Conservation (phyloP, 2,329 filamentous ascomycete species). For the Hymenoscyphus scutula region DNA sequence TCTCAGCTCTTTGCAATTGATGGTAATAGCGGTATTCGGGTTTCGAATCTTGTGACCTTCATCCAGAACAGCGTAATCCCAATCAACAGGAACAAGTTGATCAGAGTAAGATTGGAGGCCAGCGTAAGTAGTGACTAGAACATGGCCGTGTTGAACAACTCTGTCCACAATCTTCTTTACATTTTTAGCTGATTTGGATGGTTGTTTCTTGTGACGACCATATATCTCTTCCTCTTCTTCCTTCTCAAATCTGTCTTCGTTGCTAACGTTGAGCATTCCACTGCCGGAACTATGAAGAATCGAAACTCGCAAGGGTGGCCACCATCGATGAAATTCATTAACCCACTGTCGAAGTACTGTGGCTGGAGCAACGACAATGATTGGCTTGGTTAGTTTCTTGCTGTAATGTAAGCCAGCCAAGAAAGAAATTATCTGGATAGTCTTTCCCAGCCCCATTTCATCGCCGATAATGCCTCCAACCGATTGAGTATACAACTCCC, state of each 20-base stretch:
- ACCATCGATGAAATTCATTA: slow-evolving; percentile 97
- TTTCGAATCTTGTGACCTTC: slow-evolving; percentile 99
- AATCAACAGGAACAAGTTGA: slow-evolving; percentile 76
- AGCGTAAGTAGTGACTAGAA: slow-evolving; percentile 92
- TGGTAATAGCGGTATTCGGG: slow-evolving; percentile 89
- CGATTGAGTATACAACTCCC: slow-evolving; percentile 83
- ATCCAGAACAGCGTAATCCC: slow-evolving; percentile 92
- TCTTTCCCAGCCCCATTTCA: slow-evolving; percentile 99
- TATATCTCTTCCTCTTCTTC: slow-evolving; percentile 48
- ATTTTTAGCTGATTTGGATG: slow-evolving; percentile 60
- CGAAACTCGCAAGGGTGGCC: slow-evolving; percentile 95
- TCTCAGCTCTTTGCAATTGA: slow-evolving; percentile 89
- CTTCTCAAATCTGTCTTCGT: slow-evolving; percentile 59
- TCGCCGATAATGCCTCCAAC: slow-evolving; percentile 95
- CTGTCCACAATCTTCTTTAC: slow-evolving; percentile 79
- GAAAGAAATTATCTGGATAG: slow-evolving; percentile 64
- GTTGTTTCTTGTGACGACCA: slow-evolving; percentile 36
- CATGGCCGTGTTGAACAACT: slow-evolving; percentile 81
- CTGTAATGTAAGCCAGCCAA: slow-evolving; percentile 91
- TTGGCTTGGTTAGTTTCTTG: slow-evolving; percentile 75
- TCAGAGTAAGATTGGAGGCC: slow-evolving; percentile 91
- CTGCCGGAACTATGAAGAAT: slow-evolving; percentile 95
- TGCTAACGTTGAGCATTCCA: slow-evolving; percentile 82
- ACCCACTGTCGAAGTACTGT: slow-evolving; percentile 98
- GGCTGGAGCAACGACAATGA: slow-evolving; percentile 89